Evolutionary conservation across 1,139 yeast genomes (phyloP).

Genomic region (Spathaspora sp.): DNA sequence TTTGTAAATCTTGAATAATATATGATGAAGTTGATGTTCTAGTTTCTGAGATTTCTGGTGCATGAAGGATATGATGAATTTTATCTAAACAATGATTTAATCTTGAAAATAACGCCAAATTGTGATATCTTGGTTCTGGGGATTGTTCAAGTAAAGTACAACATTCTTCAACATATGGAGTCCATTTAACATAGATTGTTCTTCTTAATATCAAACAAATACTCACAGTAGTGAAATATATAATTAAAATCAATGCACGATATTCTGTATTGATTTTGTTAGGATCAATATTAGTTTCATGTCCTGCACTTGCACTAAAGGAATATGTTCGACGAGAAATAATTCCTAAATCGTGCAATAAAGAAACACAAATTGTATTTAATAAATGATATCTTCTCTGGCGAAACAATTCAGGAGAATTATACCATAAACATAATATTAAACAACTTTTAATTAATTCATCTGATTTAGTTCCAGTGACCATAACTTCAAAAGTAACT

Average conservation of each 20-base stretch:
- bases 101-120: constrained; percentile 60
- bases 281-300: constrained; percentile 10
- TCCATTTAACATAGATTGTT: constrained; percentile 54
- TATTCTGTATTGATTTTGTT: constrained; percentile 17
- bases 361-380: constrained; percentile 62
- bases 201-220: constrained; percentile 55
- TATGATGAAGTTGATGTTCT: constrained; percentile 27
- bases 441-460: constrained; percentile 66
- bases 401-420: constrained; percentile 77
- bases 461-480: constrained; percentile 69
- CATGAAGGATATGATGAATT: constrained; percentile 53
- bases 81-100: constrained; percentile 62
- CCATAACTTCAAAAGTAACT: constrained; percentile 61
- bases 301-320: constrained; percentile 30
- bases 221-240: constrained; percentile 52
- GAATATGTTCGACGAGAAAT: constrained; percentile 47
- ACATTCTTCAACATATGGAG: constrained; percentile 63
- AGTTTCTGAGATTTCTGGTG: constrained; percentile 30
- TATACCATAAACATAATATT: constrained; percentile 73
- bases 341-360: constrained; percentile 76
- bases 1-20: constrained; percentile 42
- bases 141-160: constrained; percentile 47
- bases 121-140: constrained; percentile 24
- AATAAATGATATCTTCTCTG: constrained; percentile 76
- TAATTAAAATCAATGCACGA: constrained; percentile 44